Base-by-base conservation (phyloP, 495 filamentous ascomycete genomes). In the Penicillium cataractarum region DNA sequence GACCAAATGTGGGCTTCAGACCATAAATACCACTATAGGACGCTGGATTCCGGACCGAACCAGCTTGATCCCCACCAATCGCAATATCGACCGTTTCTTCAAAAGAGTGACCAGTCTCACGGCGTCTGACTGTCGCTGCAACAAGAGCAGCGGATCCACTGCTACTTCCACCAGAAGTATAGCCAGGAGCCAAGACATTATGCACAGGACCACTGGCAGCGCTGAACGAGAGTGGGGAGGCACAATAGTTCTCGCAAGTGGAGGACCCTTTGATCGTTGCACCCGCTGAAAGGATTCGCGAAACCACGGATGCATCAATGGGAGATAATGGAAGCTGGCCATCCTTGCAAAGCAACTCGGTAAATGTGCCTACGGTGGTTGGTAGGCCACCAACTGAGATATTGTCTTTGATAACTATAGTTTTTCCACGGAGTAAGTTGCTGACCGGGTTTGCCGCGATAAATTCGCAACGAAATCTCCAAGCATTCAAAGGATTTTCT, bases 51-150 rank as follows among this genome's bases (percentile, higher is more conserved):
- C 84, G 77, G 7, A 88, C 78, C 4, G 78, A 82, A 0, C 84
- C 85, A 12, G 79, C 85, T 62, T 87, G 84, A 63, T 88, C 85
- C 6, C 79, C 79, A 1, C 84, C 84, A 40, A 88, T 80, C 9
- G 80, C 78, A 13, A 86, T 66, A 40, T 86, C 83, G 7, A 39
- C 35, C 13, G 35, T 39, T 39, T 39, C 35, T 39, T 15, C 35
- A 17, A 39, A 39, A 4, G 3, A 17, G 4, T 17, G 35, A 4
- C 35, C 35, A 15, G 13, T 39, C 12, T 17, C 13, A 15, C 35
- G 35, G 13, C 17, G 35, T 39, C 15, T 39, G 13, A 39, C 13
- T 4, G 35, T 39, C 13, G 35, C 35, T 17, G 35, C 35, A 39
- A 39, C 35, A 17, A 39, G 35, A 15, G 35, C 35, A 12, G 35